Evolutionary conservation across 192 early-diverging fungal species (phyloP).

Genomic region (Diversispora epigaea): DNA sequence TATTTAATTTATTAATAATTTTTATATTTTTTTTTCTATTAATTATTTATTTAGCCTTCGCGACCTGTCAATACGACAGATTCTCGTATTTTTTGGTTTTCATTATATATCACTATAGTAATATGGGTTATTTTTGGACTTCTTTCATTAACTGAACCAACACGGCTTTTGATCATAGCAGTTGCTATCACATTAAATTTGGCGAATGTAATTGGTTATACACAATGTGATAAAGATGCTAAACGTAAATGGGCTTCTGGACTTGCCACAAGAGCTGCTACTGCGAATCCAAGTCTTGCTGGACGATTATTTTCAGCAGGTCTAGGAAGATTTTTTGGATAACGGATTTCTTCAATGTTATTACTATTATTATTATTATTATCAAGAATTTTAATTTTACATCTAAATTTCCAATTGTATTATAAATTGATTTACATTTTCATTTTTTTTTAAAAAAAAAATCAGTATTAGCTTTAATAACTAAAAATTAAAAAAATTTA

Average conservation of each 20-base stretch:
- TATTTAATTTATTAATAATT: neutral
- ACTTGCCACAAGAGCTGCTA: conserved; percentile 44
- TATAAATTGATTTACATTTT: too few species aligned
- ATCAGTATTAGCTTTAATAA: too few species aligned
- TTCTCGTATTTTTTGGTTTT: conserved; percentile 89
- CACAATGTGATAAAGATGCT: conserved; percentile 92
- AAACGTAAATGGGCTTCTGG: conserved; percentile 71
- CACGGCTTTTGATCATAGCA: conserved; percentile 83
- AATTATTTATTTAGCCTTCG: conserved; percentile 48
- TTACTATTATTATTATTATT: too few species aligned
- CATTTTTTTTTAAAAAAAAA: too few species aligned
- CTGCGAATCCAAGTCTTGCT: neutral
- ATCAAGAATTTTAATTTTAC: too few species aligned
- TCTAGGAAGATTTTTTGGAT: conserved; percentile 26
- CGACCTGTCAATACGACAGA: conserved; percentile 80
- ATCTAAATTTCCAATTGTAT: too few species aligned
- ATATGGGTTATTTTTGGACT: conserved; percentile 84
- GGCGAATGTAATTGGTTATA: conserved; percentile 94
- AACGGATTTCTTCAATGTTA: neutral
- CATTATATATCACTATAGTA: conserved; percentile 81
- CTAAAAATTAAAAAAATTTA: too few species aligned
- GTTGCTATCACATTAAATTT: conserved; percentile 83
- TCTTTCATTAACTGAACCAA: conserved; percentile 68
- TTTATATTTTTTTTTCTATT: neutral
- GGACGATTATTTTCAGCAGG: conserved; percentile 29